A percentile compares a stretch with the other conserved stretches of the same genome.
Conservation (phyloP, 2,329 filamentous ascomycete species). For the Septoria linicola region DNA sequence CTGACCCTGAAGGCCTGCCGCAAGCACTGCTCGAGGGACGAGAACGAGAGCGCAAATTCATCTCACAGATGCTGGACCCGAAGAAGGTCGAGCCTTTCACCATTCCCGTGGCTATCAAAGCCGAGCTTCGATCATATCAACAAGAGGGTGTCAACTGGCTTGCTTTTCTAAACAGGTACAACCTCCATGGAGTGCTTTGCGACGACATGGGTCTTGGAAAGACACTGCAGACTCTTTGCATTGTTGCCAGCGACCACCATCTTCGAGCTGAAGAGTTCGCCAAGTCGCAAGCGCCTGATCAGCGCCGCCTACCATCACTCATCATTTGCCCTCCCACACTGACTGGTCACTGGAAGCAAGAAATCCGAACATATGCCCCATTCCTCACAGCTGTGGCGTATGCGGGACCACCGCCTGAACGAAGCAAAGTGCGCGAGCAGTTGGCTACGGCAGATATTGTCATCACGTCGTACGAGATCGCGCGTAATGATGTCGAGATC, state of each 20-base stretch:
- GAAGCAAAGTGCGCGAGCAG: slow-evolving; percentile 66
- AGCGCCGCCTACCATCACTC: slow-evolving; percentile 77
- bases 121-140: slow-evolving; percentile 92
- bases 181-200: slow-evolving; percentile 95
- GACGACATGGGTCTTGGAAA: slow-evolving; percentile 99
- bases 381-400: slow-evolving; percentile 90
- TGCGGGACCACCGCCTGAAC: slow-evolving; percentile 81
- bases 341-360: slow-evolving; percentile 98
- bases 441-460: slow-evolving; percentile 84
- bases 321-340: slow-evolving; percentile 96
- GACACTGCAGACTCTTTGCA: slow-evolving; percentile 94
- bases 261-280: slow-evolving; percentile 85
- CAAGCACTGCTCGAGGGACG: slow-evolving; percentile 83
- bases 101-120: slow-evolving; percentile 96
- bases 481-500: slow-evolving; percentile 88
- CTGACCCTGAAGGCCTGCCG: slow-evolving; percentile 90
- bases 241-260: slow-evolving; percentile 96
- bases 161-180: slow-evolving; percentile 95
- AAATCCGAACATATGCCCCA: slow-evolving; percentile 91
- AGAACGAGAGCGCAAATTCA: slow-evolving; percentile 93
- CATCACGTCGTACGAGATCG: slow-evolving; percentile 97
- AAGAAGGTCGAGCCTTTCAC: slow-evolving; percentile 94
- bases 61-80: slow-evolving; percentile 90
- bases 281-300: slow-evolving; percentile 75
- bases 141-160: slow-evolving; percentile 99